phyloP scores from a whole-genome alignment of 306 rosid genomes.

The Trifolium subterraneum region DNA sequence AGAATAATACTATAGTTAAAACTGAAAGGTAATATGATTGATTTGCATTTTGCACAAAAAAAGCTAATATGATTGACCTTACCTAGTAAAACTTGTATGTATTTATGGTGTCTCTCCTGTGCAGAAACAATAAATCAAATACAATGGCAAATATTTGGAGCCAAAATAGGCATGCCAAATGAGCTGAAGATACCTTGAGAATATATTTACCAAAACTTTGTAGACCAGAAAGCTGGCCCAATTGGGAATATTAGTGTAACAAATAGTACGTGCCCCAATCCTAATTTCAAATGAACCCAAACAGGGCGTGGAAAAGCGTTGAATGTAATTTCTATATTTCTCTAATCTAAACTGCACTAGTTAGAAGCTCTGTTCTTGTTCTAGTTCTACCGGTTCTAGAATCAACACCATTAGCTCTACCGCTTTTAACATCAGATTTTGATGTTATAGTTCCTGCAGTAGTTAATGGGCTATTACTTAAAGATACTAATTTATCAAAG shows the following conservation, averaged over 20 bases:
- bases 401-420: conserved; percentile 54
- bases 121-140: conserved; percentile 39
- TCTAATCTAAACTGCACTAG: conserved; percentile 69
- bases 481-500: conserved; percentile 54
- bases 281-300: conserved; percentile 46
- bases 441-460: conserved; percentile 53
- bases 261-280: conserved; percentile 41
- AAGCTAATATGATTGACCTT: background rate
- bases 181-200: conserved; percentile 29
- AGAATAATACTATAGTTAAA: background rate
- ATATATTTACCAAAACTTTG: conserved; percentile 45
- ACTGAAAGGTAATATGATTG: background rate
- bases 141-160: background rate
- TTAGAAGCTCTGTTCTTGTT: conserved; percentile 75
- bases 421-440: conserved; percentile 50
- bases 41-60: background rate
- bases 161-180: background rate
- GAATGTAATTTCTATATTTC: conserved; percentile 42
- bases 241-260: conserved; percentile 39
- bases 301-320: conserved; percentile 43
- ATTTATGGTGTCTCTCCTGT: conserved; percentile 1
- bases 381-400: conserved; percentile 62
- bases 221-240: conserved; percentile 45
- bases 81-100: background rate
- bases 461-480: conserved; percentile 61